Base-by-base conservation (phyloP, 2,329 filamentous ascomycete genomes). In the Fusarium ramigenum region DNA sequence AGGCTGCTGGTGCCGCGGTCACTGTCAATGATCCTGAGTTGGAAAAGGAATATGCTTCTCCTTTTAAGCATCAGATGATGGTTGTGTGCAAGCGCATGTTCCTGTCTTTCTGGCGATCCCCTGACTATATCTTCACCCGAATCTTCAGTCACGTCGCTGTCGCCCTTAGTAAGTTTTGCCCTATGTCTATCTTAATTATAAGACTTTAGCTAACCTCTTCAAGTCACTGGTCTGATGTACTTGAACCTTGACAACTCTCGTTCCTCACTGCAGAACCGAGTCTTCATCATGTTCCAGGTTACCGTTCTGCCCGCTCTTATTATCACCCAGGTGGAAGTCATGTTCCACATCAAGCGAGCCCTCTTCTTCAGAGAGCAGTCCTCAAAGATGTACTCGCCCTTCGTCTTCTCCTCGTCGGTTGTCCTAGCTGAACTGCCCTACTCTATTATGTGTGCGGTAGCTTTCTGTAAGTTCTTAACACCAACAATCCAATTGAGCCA, bases 231-330 rank as follows among this genome's bases (percentile, higher is more conserved):
- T 75, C 87, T 97, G 18, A 92, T 92, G 39, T 97, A 93, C 81
- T 85, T 97, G 53, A 89, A 94, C 69, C 89, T 97, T 14, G 91
- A 96, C 78, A 83, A 95, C 77, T 94, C 92, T 5, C 89, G 92
- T 15, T 84, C 91, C 2, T 93, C 92, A 4, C 87, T 97, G 9
- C 95, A 97, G 82, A 93, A 96, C 85, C 91, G 92, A 68, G 89
- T 97, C 70, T 97, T 97, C 82, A 90, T 96, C 82, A 93, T 96
- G 81, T 97, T 97, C 88, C 94, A 97, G 80, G 90, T 95, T 58
- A 94, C 93, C 0, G 93, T 97, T 28, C 87, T 97, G 32, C 94
- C 94, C 0, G 93, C 93, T 2, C 86, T 97, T 36, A 94, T 97
- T 80, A 90, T 97, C 63, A 90, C 91, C 2, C 94, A 97, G 78